Evolutionary conservation across 2,329 filamentous ascomycete genomes (phyloP).

Genomic region (Alternaria triticina): DNA sequence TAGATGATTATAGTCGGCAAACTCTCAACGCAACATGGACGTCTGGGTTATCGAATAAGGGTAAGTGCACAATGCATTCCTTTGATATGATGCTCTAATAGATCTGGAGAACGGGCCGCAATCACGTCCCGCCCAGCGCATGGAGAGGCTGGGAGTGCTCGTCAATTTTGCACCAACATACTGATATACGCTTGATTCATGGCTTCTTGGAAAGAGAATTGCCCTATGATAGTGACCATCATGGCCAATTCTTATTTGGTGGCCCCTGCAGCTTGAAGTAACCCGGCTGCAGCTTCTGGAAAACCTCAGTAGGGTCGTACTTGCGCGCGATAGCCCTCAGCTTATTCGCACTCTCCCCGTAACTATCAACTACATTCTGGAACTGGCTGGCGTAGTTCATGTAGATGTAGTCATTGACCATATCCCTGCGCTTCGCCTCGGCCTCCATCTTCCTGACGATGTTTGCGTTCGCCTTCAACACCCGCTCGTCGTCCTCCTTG

Average conservation of each 20-base stretch:
- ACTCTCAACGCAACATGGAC: no score
- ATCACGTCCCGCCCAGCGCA: no score
- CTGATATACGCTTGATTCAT: no score
- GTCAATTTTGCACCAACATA: no score
- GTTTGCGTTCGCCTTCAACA: slow-evolving; percentile 15
- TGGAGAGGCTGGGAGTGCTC: no score
- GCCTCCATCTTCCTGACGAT: slow-evolving; percentile 15
- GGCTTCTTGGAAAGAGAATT: no score
- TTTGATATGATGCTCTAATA: no score
- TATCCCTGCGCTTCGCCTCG: slow-evolving; percentile 11
- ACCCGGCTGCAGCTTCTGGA: slow-evolving; percentile 15
- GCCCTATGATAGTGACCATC: no score
- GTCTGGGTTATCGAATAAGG: no score
- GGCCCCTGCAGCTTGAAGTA: slow-evolving; percentile 13
- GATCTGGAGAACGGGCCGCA: no score
- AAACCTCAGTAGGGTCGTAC: slow-evolving; percentile 14
- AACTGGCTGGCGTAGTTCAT: slow-evolving; percentile 55
- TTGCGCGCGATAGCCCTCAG: slow-evolving; percentile 9
- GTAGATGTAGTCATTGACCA: slow-evolving; percentile 32
- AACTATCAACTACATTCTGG: slow-evolving; percentile 51
- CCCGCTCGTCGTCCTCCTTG: slow-evolving; percentile 20
- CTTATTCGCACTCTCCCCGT: slow-evolving; percentile 41
- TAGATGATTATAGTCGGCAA: no score
- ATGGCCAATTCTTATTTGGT: slow-evolving; percentile 1
- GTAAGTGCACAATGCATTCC: no score